phyloP scores from a whole-genome alignment of 2,329 filamentous ascomycete species.

The Hypoxylon sp. region DNA sequence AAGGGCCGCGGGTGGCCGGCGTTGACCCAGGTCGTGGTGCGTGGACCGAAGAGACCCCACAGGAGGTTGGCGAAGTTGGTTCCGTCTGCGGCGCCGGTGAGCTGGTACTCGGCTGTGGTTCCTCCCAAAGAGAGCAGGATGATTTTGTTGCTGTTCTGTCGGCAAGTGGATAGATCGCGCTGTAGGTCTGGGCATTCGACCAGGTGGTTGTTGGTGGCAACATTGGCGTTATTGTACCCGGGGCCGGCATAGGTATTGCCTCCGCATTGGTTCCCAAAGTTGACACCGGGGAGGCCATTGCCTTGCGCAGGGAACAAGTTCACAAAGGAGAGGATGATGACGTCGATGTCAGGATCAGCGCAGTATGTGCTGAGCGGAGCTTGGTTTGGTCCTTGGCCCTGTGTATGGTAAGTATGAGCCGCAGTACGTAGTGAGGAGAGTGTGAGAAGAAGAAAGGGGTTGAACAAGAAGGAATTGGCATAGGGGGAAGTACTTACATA shows the following conservation, averaged over 20 bases:
- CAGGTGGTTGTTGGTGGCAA: slow-evolving; percentile 54
- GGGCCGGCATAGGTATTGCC: slow-evolving; percentile 52
- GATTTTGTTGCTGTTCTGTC: slow-evolving; percentile 57
- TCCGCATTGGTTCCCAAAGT: slow-evolving; percentile 61
- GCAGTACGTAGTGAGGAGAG: not conserved
- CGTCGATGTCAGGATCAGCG: slow-evolving; percentile 57
- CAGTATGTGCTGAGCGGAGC: slow-evolving; percentile 57
- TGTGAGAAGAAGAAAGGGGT: too few relatives aligned
- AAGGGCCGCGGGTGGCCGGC: slow-evolving; percentile 51
- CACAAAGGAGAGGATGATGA: slow-evolving; percentile 62
- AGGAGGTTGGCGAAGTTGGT: slow-evolving; percentile 56
- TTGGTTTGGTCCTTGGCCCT: slow-evolving; percentile 61
- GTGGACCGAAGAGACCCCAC: slow-evolving; percentile 60
- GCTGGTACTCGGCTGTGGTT: slow-evolving; percentile 55
- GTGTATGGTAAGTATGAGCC: slow-evolving; percentile 1
- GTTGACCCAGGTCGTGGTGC: slow-evolving; percentile 52
- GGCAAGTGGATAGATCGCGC: slow-evolving; percentile 58
- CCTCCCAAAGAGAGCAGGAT: slow-evolving; percentile 61
- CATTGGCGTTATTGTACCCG: slow-evolving; percentile 54
- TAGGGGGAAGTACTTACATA: slow-evolving; percentile 54
- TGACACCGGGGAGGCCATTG: slow-evolving; percentile 59
- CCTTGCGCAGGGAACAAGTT: slow-evolving; percentile 59
- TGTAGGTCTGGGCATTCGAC: slow-evolving; percentile 56
- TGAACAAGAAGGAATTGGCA: not conserved
- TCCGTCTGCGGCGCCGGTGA: slow-evolving; percentile 56